These are phyloP conservation scores for Simplicillium aogashimaense DNA, from an alignment of 2,329 filamentous ascomycete species.

Conservation along the genomic window DNA sequence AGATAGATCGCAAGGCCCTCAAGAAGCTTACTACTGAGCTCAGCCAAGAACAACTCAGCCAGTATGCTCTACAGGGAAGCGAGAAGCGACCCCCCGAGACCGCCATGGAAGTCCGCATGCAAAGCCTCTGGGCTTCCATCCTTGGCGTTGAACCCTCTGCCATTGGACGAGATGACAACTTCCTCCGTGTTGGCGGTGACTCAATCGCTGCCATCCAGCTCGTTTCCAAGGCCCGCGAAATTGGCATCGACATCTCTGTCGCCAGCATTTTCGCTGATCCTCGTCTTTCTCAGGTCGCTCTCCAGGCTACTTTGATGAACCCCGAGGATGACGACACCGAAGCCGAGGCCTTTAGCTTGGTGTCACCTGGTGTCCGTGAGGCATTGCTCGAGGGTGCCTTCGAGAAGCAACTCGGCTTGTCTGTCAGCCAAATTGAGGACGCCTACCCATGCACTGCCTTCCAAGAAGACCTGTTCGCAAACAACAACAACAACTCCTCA, in stretches of 20 bases:
- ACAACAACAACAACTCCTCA: conserved; percentile 8
- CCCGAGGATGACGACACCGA: not conserved
- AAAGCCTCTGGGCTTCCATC: conserved; percentile 7
- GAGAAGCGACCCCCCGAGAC: not conserved
- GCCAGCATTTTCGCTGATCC: not conserved
- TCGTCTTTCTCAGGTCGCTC: not conserved
- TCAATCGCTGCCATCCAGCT: conserved; percentile 13
- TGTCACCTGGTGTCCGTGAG: not conserved
- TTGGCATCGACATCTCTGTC: not conserved
- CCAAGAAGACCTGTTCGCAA: conserved; percentile 7
- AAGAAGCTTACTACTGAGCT: too few relatives aligned
- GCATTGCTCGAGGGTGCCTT: too few relatives aligned
- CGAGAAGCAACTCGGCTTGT: not conserved
- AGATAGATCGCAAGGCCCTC: not conserved
- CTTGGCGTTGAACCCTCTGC: conserved; percentile 2
- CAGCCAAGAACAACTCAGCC: too few relatives aligned
- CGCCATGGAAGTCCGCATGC: not conserved
- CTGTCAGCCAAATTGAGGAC: not conserved
- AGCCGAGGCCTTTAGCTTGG: not conserved
- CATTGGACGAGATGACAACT: conserved; percentile 11
- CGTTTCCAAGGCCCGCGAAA: conserved; percentile 1
- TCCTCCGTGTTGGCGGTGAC: conserved; percentile 12
- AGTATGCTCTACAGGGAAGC: too few relatives aligned
- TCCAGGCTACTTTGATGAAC: not conserved
- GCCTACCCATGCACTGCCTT: conserved; percentile 7